Conservation (phyloP, 495 filamentous ascomycete species). For the Podospora fimiseda region DNA sequence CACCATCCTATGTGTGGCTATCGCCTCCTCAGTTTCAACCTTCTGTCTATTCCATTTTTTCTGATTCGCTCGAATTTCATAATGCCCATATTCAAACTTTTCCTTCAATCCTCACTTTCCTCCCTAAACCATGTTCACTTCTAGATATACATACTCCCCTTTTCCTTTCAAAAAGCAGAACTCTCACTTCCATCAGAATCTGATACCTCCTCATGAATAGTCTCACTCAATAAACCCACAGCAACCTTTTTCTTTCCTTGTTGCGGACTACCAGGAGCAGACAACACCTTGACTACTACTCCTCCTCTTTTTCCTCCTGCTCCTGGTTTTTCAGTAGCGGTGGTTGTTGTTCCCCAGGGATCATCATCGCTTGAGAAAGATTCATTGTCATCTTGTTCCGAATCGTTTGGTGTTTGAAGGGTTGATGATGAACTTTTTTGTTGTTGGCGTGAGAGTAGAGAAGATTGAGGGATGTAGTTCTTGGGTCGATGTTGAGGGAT, state of each 20-base stretch:
- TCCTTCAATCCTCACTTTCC: too few relatives aligned
- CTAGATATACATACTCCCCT: too few relatives aligned
- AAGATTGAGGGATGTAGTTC: too few relatives aligned
- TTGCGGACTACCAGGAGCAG: not conserved
- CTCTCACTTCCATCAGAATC: not conserved
- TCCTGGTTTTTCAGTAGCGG: not conserved
- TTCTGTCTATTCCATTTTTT: too few relatives aligned
- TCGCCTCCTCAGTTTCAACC: too few relatives aligned
- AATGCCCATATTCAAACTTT: too few relatives aligned
- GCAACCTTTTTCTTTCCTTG: conserved; percentile 15
- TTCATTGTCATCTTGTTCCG: not conserved
- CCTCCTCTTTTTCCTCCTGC: not conserved
- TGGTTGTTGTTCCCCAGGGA: not conserved
- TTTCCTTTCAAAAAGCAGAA: not conserved
- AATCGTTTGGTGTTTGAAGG: not conserved
- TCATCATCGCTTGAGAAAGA: not conserved
- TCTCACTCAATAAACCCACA: conserved; percentile 46
- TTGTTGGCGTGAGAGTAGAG: not conserved
- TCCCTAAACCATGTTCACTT: too few relatives aligned
- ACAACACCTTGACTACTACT: not conserved
- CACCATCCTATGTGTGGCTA: too few relatives aligned
- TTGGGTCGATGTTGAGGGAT: not conserved
- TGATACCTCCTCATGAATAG: conserved; percentile 57
- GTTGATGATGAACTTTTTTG: not conserved
- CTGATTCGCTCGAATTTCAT: too few relatives aligned